Percentiles rank a stretch among this genome's conserved stretches.
Conservation (phyloP, 805 yeast genomes). For the Sugiyamaella qingdaonensis region DNA sequence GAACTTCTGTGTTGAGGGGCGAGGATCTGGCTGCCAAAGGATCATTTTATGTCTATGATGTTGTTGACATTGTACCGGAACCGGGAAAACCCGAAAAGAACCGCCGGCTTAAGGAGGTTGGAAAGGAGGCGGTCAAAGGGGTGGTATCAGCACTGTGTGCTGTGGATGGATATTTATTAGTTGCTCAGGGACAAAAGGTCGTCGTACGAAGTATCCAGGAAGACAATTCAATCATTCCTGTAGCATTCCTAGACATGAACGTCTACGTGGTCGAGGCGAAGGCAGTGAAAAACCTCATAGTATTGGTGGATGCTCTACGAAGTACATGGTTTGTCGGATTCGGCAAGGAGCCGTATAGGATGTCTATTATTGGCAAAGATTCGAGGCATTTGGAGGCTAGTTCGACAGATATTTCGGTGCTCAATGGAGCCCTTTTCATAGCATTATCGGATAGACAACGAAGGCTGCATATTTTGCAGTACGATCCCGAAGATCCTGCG, state of each 20-base stretch:
- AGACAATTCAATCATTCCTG: conserved; percentile 83
- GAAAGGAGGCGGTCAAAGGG: conserved; percentile 73
- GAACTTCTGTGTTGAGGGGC: conserved; percentile 67
- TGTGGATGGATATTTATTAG: conserved; percentile 75
- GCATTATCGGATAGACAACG: conserved; percentile 65
- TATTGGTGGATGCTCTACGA: conserved; percentile 76
- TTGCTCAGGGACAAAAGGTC: conserved; percentile 80
- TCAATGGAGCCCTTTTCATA: conserved; percentile 64
- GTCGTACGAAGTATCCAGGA: conserved; percentile 80
- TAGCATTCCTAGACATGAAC: conserved; percentile 87
- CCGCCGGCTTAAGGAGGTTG: conserved; percentile 68
- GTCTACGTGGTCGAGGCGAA: conserved; percentile 75
- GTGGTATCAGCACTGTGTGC: conserved; percentile 76
- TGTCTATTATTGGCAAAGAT: conserved; percentile 76
- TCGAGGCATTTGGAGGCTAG: conserved; percentile 56
- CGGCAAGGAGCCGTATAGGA: conserved; percentile 91
- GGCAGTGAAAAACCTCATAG: conserved; percentile 73
- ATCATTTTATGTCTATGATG: conserved; percentile 64
- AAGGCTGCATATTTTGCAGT: conserved; percentile 68
- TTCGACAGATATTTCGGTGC: conserved; percentile 70
- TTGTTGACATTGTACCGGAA: conserved; percentile 82
- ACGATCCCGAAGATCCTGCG: conserved; percentile 86
- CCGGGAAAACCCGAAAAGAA: conserved; percentile 82
- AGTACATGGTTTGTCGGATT: conserved; percentile 80
- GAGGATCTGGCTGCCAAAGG: conserved; percentile 85